These are phyloP conservation scores for Aspergillus puulaauensis DNA, from an alignment of 2,329 filamentous ascomycete genomes.

Conservation along the genomic window DNA sequence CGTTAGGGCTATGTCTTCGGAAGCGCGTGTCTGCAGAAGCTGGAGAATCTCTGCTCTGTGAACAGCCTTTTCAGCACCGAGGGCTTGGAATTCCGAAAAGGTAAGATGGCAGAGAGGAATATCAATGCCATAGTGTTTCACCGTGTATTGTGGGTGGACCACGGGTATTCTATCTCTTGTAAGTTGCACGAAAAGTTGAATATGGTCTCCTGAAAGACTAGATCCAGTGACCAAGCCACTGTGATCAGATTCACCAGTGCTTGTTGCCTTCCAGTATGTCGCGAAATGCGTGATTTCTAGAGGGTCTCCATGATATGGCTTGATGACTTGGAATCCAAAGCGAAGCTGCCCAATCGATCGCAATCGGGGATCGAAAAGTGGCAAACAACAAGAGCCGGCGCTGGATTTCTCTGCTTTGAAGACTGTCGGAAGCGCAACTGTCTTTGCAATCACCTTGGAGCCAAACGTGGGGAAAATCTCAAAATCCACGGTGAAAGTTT, in stretches of 20 bases:
- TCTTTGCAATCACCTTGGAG: conserved; percentile 95
- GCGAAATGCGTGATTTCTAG: conserved; percentile 97
- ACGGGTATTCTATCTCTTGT: conserved; percentile 86
- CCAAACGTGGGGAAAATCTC: conserved; percentile 98
- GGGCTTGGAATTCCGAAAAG: conserved; percentile 55
- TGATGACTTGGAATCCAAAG: conserved; percentile 94
- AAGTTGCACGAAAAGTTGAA: conserved; percentile 86
- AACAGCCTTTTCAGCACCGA: conserved; percentile 40
- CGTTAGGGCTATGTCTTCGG: conserved; percentile 58
- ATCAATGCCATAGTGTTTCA: conserved; percentile 72
- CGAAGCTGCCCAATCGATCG: conserved; percentile 90
- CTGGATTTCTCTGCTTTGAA: conserved; percentile 75
- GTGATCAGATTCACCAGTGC: conserved; percentile 81
- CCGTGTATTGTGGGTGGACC: conserved; percentile 81
- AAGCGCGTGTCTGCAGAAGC: conserved; percentile 32
- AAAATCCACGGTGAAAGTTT: conserved; percentile 92
- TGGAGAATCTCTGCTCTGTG: conserved; percentile 27
- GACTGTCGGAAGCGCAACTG: conserved; percentile 82
- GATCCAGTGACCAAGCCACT: conserved; percentile 91
- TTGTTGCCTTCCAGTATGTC: conserved; percentile 99
- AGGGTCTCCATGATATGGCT: conserved; percentile 87
- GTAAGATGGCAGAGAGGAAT: conserved; percentile 79
- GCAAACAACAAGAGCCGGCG: conserved; percentile 77
- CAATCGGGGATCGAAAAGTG: conserved; percentile 87
- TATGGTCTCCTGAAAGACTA: conserved; percentile 92